These are phyloP conservation scores for Trifolium dubium DNA, from an alignment of 306 rosid species.

Conservation along the genomic window DNA sequence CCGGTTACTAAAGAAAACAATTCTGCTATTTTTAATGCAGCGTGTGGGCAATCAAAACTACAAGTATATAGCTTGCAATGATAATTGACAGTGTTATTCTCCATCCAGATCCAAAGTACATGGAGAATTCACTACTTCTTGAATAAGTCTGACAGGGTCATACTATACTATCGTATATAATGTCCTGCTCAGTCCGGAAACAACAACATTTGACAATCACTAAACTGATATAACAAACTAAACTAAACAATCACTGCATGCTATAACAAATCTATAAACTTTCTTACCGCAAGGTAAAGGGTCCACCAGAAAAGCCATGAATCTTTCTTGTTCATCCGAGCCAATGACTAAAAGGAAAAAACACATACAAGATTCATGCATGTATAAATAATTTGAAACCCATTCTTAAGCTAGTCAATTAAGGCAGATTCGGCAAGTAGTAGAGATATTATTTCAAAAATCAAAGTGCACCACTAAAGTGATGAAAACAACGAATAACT, in stretches of 20 bases:
- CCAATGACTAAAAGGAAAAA: conserved; percentile 65
- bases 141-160: conserved; percentile 7
- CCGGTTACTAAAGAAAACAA: neutral
- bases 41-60: neutral
- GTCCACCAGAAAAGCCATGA: conserved; percentile 99
- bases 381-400: conserved; percentile 25
- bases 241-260: conserved; percentile 7
- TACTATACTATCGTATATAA: neutral
- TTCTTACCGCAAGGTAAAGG: conserved; percentile 80
- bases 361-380: conserved; percentile 29
- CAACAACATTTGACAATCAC: too few relatives aligned
- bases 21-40: neutral
- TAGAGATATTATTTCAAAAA: too few relatives aligned
- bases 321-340: conserved; percentile 97
- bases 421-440: too few relatives aligned
- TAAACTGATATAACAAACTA: too few relatives aligned
- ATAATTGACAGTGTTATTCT: neutral
- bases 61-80: neutral
- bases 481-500: conserved; percentile 35
- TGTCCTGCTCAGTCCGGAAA: neutral
- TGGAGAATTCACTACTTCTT: neutral
- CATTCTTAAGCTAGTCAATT: conserved; percentile 17
- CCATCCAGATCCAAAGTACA: conserved; percentile 9
- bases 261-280: conserved; percentile 27
- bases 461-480: too few relatives aligned